phyloP scores from a whole-genome alignment of 768 basidiomycete genomes.

The Infundibulicybe gibba region DNA sequence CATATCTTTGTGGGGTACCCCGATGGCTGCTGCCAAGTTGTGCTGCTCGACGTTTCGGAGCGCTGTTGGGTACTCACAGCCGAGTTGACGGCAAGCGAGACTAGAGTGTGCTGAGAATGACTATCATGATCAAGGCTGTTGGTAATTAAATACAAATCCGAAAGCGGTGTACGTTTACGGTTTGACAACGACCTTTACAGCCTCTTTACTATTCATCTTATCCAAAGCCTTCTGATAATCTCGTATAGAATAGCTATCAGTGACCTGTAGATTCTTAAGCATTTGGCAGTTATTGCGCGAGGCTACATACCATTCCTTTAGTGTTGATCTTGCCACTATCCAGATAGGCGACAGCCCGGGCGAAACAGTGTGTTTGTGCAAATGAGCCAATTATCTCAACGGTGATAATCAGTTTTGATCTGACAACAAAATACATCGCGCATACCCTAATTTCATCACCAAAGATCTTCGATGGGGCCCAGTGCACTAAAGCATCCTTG shows the following conservation, averaged over 20 bases:
- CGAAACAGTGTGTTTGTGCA: slow-evolving; percentile 76
- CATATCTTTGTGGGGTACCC: no score
- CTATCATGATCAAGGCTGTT: no score
- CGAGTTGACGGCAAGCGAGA: no score
- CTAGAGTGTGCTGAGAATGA: no score
- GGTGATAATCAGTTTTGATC: slow-evolving; percentile 3
- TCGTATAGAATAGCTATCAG: slow-evolving; percentile 52
- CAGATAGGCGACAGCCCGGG: slow-evolving; percentile 73
- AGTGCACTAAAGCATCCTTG: slow-evolving; percentile 61
- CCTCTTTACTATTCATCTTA: slow-evolving; percentile 55
- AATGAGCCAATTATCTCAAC: slow-evolving; percentile 68
- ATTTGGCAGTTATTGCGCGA: background rate
- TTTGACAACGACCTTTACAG: slow-evolving; percentile 51
- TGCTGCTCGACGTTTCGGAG: no score
- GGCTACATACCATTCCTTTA: slow-evolving; percentile 39
- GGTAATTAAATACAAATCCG: no score
- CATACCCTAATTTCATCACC: slow-evolving; percentile 63
- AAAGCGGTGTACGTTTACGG: slow-evolving; percentile 13
- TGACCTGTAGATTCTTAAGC: slow-evolving; percentile 27
- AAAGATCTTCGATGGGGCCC: slow-evolving; percentile 76
- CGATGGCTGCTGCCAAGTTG: no score
- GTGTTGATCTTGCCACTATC: slow-evolving; percentile 70
- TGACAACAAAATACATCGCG: no score
- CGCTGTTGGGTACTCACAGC: no score
- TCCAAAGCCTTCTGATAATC: slow-evolving; percentile 66